Percentiles rank a stretch among this genome's conserved stretches.
phyloP scores from a whole-genome alignment of 768 basidiomycete genomes.

The Cantharellus anzutake region DNA sequence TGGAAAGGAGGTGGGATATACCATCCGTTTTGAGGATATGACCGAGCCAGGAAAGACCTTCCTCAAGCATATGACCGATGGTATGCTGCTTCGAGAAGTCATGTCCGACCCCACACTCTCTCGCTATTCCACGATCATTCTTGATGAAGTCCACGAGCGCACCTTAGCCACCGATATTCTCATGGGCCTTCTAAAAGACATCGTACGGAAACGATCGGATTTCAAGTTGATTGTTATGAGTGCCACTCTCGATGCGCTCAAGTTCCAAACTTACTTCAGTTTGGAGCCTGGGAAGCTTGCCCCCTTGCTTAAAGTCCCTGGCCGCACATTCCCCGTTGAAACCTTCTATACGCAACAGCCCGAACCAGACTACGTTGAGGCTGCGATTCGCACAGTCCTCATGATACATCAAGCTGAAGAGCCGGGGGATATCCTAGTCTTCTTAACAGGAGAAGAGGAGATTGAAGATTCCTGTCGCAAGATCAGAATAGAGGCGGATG shows the following conservation, averaged over 20 bases:
- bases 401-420: constrained; percentile 97
- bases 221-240: constrained; percentile 98
- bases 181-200: constrained; percentile 83
- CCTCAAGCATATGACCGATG: constrained; percentile 99
- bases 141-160: constrained; percentile 97
- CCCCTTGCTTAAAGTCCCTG: constrained; percentile 79
- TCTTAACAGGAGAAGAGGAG: constrained; percentile 96
- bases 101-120: constrained; percentile 87
- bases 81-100: constrained; percentile 81
- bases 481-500: constrained; percentile 80
- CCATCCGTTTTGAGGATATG: constrained; percentile 97
- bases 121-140: constrained; percentile 92
- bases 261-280: constrained; percentile 89
- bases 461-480: constrained; percentile 93
- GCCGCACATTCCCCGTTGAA: constrained; percentile 88
- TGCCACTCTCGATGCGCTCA: constrained; percentile 88
- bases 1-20: constrained; percentile 91
- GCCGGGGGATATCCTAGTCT: constrained; percentile 78
- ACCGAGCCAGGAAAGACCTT: constrained; percentile 79
- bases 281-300: constrained; percentile 26
- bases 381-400: constrained; percentile 85
- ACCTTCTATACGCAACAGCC: constrained; percentile 87
- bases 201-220: constrained; percentile 64
- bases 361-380: constrained; percentile 91
- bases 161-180: constrained; percentile 96